Evolutionary conservation across 441 rosid genomes (phyloP).

Genomic region (Populus hybrid): DNA sequence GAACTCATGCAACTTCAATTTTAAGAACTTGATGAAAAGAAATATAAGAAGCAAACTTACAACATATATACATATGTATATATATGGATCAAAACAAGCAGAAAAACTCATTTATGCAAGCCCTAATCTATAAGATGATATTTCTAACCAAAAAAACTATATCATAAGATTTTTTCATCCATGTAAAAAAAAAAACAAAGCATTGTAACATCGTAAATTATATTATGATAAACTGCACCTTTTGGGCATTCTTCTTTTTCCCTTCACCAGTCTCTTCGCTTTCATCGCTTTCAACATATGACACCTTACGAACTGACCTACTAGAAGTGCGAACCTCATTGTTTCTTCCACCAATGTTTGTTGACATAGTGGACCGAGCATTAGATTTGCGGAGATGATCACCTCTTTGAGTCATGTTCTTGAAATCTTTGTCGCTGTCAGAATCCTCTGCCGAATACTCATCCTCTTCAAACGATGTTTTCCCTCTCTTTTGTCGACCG

Average conservation of each 20-base stretch:
- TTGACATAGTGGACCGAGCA: conserved; percentile 43
- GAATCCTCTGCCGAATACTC: conserved; percentile 72
- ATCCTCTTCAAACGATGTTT: conserved; percentile 66
- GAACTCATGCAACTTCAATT: background rate
- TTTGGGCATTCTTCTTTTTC: conserved; percentile 68
- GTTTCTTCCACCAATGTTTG: conserved; percentile 43
- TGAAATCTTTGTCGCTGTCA: conserved; percentile 65
- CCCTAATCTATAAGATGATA: background rate
- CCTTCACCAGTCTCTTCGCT: conserved; percentile 93
- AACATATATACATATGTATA: too few species aligned
- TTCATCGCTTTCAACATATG: conserved; percentile 99
- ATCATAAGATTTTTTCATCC: background rate
- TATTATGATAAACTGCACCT: conserved; percentile 45
- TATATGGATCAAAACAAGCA: background rate
- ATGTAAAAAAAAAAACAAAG: background rate
- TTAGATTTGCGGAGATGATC: conserved; percentile 59
- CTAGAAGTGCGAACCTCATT: conserved; percentile 87
- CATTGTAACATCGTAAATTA: background rate
- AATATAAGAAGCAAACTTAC: background rate
- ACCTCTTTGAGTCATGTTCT: conserved; percentile 60
- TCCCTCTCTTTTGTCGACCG: conserved; percentile 59
- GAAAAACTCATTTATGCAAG: background rate
- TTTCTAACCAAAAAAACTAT: background rate
- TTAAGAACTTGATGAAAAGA: background rate
- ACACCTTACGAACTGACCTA: conserved; percentile 92